Percentiles rank a stretch among this genome's conserved stretches.
Evolutionary conservation across 768 basidiomycete species (phyloP).

Genomic region (Hemileccinum rubropunctum): DNA sequence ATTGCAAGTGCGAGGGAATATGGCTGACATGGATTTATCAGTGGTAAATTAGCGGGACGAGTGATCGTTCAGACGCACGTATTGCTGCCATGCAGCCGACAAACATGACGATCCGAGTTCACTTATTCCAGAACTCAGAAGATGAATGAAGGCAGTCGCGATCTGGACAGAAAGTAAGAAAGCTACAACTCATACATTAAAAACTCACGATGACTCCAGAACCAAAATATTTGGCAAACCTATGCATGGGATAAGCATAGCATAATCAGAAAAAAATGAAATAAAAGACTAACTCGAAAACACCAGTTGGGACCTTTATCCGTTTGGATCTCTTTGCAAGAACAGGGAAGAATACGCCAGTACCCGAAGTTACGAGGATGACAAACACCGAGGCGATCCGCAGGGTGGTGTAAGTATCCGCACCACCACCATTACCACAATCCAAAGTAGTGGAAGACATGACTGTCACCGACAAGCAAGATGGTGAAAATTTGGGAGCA

Average conservation of each 20-base stretch:
- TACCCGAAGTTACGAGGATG: constrained; percentile 56
- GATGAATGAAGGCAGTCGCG: constrained; percentile 86
- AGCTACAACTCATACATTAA: neutral
- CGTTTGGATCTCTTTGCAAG: constrained; percentile 50
- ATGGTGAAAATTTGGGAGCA: neutral
- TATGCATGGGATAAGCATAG: constrained; percentile 25
- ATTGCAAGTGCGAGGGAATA: constrained; percentile 82
- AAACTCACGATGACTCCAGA: constrained; percentile 78
- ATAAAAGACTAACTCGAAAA: constrained; percentile 63
- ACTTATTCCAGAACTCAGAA: constrained; percentile 71
- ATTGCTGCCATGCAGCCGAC: constrained; percentile 62
- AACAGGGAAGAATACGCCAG: constrained; percentile 72
- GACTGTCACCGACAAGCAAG: neutral
- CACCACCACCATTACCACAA: constrained; percentile 55
- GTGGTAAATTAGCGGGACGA: neutral
- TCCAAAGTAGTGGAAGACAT: constrained; percentile 23
- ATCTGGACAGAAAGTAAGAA: constrained; percentile 46
- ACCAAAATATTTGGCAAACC: constrained; percentile 88
- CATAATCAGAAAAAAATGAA: neutral
- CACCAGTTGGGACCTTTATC: constrained; percentile 35
- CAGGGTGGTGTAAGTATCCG: constrained; percentile 45
- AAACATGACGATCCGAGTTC: constrained; percentile 73
- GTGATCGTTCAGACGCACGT: constrained; percentile 46
- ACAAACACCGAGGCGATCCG: constrained; percentile 76
- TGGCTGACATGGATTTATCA: constrained; percentile 47